A percentile compares a stretch with the other conserved stretches of the same genome.
Evolutionary conservation across 2,329 filamentous ascomycete species (phyloP).

Genomic region (Keithomyces neogunnii): DNA sequence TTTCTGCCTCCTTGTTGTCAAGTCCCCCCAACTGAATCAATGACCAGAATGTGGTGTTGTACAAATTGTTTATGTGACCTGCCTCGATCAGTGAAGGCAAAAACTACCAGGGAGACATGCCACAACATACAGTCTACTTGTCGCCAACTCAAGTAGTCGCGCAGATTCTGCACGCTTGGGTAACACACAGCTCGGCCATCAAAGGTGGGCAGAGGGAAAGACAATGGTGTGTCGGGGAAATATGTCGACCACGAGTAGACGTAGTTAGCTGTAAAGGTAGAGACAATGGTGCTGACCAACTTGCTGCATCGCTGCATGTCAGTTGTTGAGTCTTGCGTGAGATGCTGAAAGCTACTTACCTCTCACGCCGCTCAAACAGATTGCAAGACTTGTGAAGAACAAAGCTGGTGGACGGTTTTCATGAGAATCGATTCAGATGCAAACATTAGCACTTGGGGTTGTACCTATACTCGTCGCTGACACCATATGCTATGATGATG

Average conservation of each 20-base stretch:
- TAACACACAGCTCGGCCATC: constrained; percentile 90
- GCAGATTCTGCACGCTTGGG: constrained; percentile 69
- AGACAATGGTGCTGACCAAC: constrained; percentile 81
- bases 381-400: constrained; percentile 76
- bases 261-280: constrained; percentile 89
- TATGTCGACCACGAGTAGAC: constrained; percentile 69
- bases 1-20: constrained; percentile 70
- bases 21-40: constrained; percentile 72
- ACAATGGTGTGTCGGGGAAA: constrained; percentile 64
- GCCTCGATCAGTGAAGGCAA: constrained; percentile 28
- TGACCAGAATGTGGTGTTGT: constrained; percentile 95
- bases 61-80: constrained; percentile 95
- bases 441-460: background rate
- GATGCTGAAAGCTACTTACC: constrained; percentile 36
- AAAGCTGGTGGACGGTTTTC: constrained; percentile 48
- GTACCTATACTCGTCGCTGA: constrained; percentile 88
- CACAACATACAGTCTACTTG: constrained; percentile 76
- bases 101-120: constrained; percentile 6
- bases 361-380: constrained; percentile 78
- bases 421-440: no score
- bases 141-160: constrained; percentile 95
- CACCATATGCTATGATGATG: constrained; percentile 79
- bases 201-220: constrained; percentile 75
- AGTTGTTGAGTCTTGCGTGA: background rate
- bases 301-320: constrained; percentile 48